Base-by-base conservation (phyloP, 2,329 filamentous ascomycete species). In the Aspergillus glaucus region DNA sequence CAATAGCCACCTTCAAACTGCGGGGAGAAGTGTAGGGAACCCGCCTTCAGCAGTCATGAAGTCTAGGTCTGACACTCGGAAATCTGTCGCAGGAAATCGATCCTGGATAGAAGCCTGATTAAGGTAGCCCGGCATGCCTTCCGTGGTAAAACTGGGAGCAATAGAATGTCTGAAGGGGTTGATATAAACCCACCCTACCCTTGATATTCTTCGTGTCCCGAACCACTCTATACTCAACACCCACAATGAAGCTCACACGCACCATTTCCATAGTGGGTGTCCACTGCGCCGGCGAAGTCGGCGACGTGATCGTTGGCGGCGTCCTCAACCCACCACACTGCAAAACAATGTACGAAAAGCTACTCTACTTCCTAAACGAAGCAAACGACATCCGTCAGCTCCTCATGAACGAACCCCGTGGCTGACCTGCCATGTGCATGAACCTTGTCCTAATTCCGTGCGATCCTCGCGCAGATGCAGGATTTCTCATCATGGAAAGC, bases 231-330 rank as follows among this genome's bases (percentile, higher is more conserved):
- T n/a, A 26, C 17, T 34, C 24, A 8, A 45, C 19, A 45, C 28
- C 12, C 26, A 28, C 26, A 30, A 30, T 30, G 26, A 30, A 10
- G 26, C 26, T 30, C 26, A 12, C 26, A 30, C 51, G 49, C 36
- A 51, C 47, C 17, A 50, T 58, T 4, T 51, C 37, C 28, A 43
- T 53, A 0, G 53, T 56, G 3, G 56, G 51, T 43, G 50, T 46
- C 47, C 55, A 61, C 42, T 56, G 54, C 17, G 62, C 54, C 30
- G 62, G 61, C 10, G 66, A 72, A 57, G 69, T 75, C 0, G 70
- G 75, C 49, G 74, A 78, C 54, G 75, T 78, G 8, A 67, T 78
- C 32, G 63, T 72, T 7, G 72, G 73, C 15, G 76, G 74, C 12
- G 71, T 77, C 3, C 62, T 72, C 1, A 70, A 77, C 15, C 68